Percentiles rank a stretch among this genome's conserved stretches.
Evolutionary conservation across 345 rosid genomes (phyloP).

Genomic region (Rhizophora mangle): DNA sequence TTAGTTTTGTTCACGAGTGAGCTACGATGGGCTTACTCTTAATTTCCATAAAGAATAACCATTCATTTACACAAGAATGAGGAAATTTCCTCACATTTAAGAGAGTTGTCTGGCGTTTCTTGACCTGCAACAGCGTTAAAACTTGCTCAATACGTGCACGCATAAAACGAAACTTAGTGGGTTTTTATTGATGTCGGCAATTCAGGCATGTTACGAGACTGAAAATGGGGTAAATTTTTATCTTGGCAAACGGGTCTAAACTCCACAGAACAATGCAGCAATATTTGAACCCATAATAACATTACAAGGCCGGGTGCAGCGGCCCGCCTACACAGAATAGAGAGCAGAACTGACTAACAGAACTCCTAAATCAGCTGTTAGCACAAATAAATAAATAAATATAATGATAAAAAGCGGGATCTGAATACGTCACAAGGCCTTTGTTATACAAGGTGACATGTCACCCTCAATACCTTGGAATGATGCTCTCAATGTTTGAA

Average conservation of each 20-base stretch:
- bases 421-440: too few species aligned
- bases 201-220: not conserved
- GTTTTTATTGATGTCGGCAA: not conserved
- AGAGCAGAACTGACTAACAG: not conserved
- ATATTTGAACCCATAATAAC: not conserved
- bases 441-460: too few species aligned
- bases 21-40: not conserved
- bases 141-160: not conserved
- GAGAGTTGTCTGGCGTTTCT: constrained; percentile 61
- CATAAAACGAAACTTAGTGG: not conserved
- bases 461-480: too few species aligned
- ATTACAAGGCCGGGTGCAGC: not conserved
- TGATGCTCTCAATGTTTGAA: too few species aligned
- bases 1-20: not conserved
- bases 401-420: too few species aligned
- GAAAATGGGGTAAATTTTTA: not conserved
- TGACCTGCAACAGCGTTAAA: constrained; percentile 49
- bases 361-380: not conserved
- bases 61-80: too few species aligned
- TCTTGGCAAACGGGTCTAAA: too few species aligned
- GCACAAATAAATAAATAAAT: too few species aligned
- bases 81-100: constrained; percentile 44
- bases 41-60: not conserved
- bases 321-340: not conserved
- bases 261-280: too few species aligned